Percentiles rank a stretch among this genome's conserved stretches.
These are phyloP conservation scores for Emergomyces orientalis DNA, from an alignment of 2,329 filamentous ascomycete genomes.

Conservation along the genomic window DNA sequence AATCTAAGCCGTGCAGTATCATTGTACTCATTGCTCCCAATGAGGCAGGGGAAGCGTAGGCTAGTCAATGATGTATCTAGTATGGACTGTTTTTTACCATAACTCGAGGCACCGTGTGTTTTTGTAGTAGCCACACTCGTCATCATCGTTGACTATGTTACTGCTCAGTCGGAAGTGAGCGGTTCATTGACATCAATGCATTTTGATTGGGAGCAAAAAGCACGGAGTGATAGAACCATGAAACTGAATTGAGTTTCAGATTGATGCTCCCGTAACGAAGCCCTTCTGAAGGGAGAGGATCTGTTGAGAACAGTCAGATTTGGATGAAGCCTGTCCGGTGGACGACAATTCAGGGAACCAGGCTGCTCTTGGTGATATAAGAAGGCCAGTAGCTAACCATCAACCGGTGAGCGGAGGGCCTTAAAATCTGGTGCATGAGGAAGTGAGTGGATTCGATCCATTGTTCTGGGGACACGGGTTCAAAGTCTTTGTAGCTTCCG, in stretches of 20 bases:
- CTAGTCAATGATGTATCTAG: too few species aligned
- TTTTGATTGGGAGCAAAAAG: background rate
- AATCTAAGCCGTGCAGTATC: background rate
- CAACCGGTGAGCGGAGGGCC: background rate
- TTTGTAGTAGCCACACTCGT: accelerated
- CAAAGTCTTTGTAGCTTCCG: background rate
- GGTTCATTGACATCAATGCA: background rate
- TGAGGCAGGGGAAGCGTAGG: too few species aligned
- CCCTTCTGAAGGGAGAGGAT: background rate
- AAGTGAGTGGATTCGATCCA: background rate
- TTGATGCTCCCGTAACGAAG: background rate
- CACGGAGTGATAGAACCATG: background rate
- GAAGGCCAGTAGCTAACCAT: background rate
- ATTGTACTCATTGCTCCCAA: too few species aligned
- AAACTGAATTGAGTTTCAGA: background rate
- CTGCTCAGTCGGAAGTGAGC: background rate
- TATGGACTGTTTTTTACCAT: background rate
- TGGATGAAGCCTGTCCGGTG: background rate
- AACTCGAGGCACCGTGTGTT: background rate
- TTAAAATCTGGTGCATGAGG: background rate
- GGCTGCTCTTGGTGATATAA: background rate
- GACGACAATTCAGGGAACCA: background rate
- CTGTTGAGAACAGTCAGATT: background rate
- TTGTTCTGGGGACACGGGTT: background rate
- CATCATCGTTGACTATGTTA: background rate